Evolutionary conservation across 1,284 basidiomycete genomes (phyloP), one percentile per base, ranked within the genome.

Genomic region (Taiwanofungus camphoratus): DNA sequence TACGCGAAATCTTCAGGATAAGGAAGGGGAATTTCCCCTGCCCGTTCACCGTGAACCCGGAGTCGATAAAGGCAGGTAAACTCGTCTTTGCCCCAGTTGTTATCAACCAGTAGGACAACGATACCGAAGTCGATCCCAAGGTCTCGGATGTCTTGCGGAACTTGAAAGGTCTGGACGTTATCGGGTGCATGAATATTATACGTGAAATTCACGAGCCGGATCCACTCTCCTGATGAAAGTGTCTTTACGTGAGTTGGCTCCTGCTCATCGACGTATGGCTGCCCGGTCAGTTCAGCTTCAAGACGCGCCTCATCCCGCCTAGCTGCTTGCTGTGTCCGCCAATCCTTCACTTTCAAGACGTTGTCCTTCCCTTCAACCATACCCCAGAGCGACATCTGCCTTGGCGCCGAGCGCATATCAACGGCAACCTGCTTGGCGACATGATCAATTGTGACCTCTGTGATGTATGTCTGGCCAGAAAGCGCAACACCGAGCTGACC

Each of bases 21-120:
- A 7, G 56, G 57, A n/a, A 50, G 29, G n/a, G 58, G 61, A 8
- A 58, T 48, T 42, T 56, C 53, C 11, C 53, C 55, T 8, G 62
- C 47, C 24, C 56, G 64, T 47, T 68, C 64, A 16, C 79, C 92
- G 58, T 82, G 86, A 24, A 87, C 83, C 23, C 87, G 74, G 64
- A 98, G 74, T 40, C 94, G 79, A 64, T 98, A 98, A 26, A 98
- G 60, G 64, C 94, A 98, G 0, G 94, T 97, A 58, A 78, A 88
- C 49, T 84, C 80, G 11, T 74, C 66, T 57, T 76, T 76, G 21
- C 94, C 95, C 82, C 92, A 95, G 60, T 98, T 98, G 58, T 73
- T 86, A 60, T 79, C 72, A 52, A 98, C 69, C 51, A 77, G 67
- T 56, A 96, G 70, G 44, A 87, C 78, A 13, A 97, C 86, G 36